Base-by-base conservation (phyloP, 768 basidiomycete species). In the Cyclocybe cylindracea region DNA sequence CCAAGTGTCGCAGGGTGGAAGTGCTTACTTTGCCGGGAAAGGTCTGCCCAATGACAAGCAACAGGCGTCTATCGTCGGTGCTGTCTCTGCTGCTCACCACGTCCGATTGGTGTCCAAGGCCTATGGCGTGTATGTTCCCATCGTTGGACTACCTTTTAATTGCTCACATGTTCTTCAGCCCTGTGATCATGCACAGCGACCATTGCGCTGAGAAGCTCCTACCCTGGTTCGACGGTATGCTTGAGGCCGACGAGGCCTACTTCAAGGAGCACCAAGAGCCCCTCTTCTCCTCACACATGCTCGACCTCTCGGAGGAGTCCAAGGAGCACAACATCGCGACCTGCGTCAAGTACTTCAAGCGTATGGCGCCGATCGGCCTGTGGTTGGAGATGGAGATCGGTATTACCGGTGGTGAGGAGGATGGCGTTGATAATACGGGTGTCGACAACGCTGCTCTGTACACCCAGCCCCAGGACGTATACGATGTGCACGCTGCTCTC, bases 321-420 rank as follows among this genome's bases (percentile, higher is more conserved):
- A 90, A 91, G 65, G 95, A 94, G 55, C 81, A 97, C 64, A 99
- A 98, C 79, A 99, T 98, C 68, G 86, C 79, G 39, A 92, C 78
- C 47, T 98, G 97, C 70, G 93, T 78, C 53, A 83, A 93, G 68
- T 99, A 99, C 82, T 96, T 98, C 74, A 80, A 86, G 75, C 91
- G 92, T 67, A 90, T 98, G 94, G 89, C 91, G 2, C 84, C 87
- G 55, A 71, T 98, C 65, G 89, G 91, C 46, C 75, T 92, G 55
- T 99, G 93, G 93, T 92, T 99, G 70, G 97, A 99, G 83, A 99
- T 99, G 97, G 97, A 99, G 75, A 99, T 99, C 69, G 97, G 97
- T 66, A 98, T 99, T 74, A 99, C 97, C 45, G 97, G 97, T 65
- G 97, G 97, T 63, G 97, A 99, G 72, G 97, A 99, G 71, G 97